Evolutionary conservation across 2,329 filamentous ascomycete genomes (phyloP), one percentile per base, ranked within the genome.

Genomic region (Fusarium guadeloupense): DNA sequence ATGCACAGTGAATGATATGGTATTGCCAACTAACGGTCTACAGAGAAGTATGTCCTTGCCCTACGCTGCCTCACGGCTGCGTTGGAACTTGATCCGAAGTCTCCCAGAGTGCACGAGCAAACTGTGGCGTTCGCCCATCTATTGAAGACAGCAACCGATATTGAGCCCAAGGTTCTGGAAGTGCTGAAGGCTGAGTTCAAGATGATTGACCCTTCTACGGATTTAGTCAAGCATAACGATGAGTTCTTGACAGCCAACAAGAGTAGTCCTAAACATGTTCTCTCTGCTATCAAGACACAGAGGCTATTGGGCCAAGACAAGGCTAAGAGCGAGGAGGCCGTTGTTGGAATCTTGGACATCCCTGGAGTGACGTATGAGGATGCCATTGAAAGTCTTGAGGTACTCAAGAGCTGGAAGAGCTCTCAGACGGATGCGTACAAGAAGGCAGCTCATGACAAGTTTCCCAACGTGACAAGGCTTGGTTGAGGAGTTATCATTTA

Each of bases 21-120:
- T 25, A 40, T 19, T 35, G 41, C 37, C 50, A 25, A 48, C 49
- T 39, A 7, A 33, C 51, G 19, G 14, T 5, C 33, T 54, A 37
- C 69, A 94, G 93, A 87, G 73, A 97, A 97, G 80, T 92, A 91
- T 71, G 78, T 96, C 37, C 89, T 96, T 57, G 94, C 95, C 1
- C 83, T 97, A 55, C 91, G 92, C 70, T 97, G 92, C 75, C 84
- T 99, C 48, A 86, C 91, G 42, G 88, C 91, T 16, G 88, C 92
- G 23, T 79, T 86, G 50, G 81, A 83, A 4, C 80, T 97, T 28
- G 88, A 95, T 60, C 75, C 87, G 4, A 81, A 86, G 39, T 83
- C 93, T 69, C 84, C 91, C 10, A 86, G 83, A 62, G 83, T 94
- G n/a, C 88, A 93, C 71, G 86, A 92, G 70, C 91, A 95, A 73